phyloP scores from a whole-genome alignment of 164 flowering plant genomes.

The Echeveria elegans region DNA sequence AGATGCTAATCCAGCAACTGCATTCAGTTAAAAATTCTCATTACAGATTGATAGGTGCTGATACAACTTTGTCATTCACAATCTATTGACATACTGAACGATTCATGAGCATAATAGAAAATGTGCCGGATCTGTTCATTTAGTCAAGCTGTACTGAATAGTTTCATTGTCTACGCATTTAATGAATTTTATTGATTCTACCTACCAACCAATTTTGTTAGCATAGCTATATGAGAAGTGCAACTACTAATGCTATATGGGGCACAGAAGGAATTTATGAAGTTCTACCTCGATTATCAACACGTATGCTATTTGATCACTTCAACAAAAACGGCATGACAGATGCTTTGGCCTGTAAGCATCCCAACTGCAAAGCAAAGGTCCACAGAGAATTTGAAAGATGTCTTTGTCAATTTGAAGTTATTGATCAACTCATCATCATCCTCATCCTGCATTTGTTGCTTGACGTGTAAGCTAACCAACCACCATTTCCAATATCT shows the following conservation, averaged over 20 bases:
- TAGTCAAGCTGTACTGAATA: no score
- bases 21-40: no score
- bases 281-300: neutral
- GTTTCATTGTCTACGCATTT: no score
- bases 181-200: no score
- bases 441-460: neutral
- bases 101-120: no score
- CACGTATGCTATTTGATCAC: neutral
- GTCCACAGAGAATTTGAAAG: constrained; percentile 1
- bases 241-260: neutral
- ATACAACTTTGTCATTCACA: no score
- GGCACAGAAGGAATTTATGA: neutral
- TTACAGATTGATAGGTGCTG: no score
- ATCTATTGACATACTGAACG: no score
- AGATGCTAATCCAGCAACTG: no score
- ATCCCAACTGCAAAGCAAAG: constrained; percentile 1
- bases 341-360: constrained; percentile 5
- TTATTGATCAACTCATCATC: neutral
- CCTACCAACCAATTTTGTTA: no score
- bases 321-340: neutral
- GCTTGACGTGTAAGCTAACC: neutral
- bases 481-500: neutral
- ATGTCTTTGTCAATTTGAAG: neutral
- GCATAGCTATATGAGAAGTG: neutral
- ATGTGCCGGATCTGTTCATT: no score